Evolutionary conservation across 1,284 basidiomycete genomes (phyloP).

Genomic region (Cystobasidium pallidum): DNA sequence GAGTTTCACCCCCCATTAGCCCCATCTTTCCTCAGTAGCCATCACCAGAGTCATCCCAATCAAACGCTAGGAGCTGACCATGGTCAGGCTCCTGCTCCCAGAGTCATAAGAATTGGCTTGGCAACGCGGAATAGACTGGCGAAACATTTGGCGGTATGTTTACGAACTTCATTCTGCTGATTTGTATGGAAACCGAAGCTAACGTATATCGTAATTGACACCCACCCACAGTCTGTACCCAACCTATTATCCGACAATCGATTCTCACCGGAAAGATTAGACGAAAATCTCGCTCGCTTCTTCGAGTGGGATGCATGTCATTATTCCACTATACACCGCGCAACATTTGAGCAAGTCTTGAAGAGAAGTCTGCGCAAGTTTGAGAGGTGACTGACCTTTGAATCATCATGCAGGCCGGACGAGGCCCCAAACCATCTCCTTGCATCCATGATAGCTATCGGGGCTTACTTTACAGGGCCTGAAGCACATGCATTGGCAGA

Average conservation of each 20-base stretch:
- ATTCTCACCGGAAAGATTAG: conserved; percentile 2
- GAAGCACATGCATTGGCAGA: conserved; percentile 23
- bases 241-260: conserved; percentile 19
- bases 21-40: neutral
- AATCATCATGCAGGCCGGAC: conserved; percentile 27
- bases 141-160: conserved; percentile 15
- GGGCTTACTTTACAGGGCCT: conserved; percentile 26
- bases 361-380: neutral
- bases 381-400: neutral
- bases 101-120: conserved; percentile 3
- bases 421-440: conserved; percentile 35
- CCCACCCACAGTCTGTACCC: neutral
- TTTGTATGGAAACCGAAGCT: too few relatives aligned
- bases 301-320: conserved; percentile 40
- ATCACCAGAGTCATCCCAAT: neutral
- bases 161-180: neutral
- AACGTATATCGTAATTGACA: too few relatives aligned
- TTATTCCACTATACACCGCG: conserved; percentile 40
- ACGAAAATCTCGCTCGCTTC: conserved; percentile 28
- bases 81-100: neutral
- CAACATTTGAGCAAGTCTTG: conserved; percentile 38
- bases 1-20: neutral
- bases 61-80: neutral
- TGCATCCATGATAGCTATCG: conserved; percentile 28
- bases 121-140: conserved; percentile 11